Evolutionary conservation across 1,284 basidiomycete genomes (phyloP), one percentile per base, ranked within the genome.

Genomic region (Cryptococcus wingfieldii): DNA sequence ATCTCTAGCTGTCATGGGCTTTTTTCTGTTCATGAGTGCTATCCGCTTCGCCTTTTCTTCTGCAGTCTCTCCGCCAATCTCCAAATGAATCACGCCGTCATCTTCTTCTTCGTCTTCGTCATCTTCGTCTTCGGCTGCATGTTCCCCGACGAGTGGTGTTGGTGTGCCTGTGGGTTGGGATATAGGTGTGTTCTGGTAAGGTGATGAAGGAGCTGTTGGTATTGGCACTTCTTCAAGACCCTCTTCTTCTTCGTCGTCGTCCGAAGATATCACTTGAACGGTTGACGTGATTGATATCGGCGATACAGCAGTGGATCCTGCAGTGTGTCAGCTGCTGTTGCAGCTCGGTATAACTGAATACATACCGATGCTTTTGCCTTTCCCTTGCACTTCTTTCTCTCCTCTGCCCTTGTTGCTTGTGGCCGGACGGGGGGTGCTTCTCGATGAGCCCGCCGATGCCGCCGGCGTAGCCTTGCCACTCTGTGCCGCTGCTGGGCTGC

Each of bases 1-100:
- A 68, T 92, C 88, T 49, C 73, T 72, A 8, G 79, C 71, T 0
- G 76, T 77, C 59, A 77, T 62, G 3, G 75, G 75, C 60, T 75
- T 77, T 69, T 75, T 75, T 41, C 74, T 48, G 60, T 71, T 28
- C 6, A 71, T 71, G 38, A 72, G 18, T 2, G 67, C 67, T 25
- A 72, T 64, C 25, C 65, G 55, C 56, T 69, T 73, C 0, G 64
- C 72, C 53, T 69, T 72, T 47, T 75, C 61, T 53, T 72, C 74
- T 2, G 60, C 58, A 0, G 69, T 74, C 55, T 72, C 71, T 0
- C 74, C 74, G 1, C 70, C 72, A 28, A 75, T 64, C 55, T 73
- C 72, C 12, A 75, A 44, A 9, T 66, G 55, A 27, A 75, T 72
- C 4, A 73, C 69, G 9, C 65, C 64, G 38, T 63, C 60, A 27